A percentile compares a stretch with the other conserved stretches of the same genome.
phyloP scores from a whole-genome alignment of 2,329 filamentous ascomycete species.

The Calcarisporium arbuscula region DNA sequence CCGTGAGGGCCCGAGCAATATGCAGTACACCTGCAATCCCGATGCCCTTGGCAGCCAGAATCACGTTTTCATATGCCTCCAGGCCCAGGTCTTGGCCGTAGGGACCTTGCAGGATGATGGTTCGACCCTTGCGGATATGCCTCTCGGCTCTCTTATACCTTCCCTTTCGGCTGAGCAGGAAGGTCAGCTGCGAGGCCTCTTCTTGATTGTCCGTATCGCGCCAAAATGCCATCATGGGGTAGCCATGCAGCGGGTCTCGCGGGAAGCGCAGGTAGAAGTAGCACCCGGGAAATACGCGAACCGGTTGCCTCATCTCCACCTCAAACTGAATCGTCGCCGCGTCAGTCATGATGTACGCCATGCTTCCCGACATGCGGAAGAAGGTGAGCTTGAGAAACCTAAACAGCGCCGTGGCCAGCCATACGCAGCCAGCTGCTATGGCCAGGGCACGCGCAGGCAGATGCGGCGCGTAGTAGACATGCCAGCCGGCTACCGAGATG shows the following conservation, averaged over 20 bases:
- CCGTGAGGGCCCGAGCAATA: constrained; percentile 1
- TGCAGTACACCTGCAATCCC: constrained; percentile 5
- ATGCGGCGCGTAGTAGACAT: too few relatives aligned
- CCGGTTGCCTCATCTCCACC: constrained; percentile 1
- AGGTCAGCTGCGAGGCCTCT: constrained; percentile 3
- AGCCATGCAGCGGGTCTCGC: constrained; percentile 7
- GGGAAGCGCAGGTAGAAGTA: constrained; percentile 9
- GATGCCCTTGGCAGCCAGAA: constrained; percentile 8
- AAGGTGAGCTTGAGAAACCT: too few relatives aligned
- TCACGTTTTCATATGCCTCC: constrained; percentile 2
- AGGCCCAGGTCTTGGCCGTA: constrained; percentile 4
- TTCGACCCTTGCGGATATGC: constrained; percentile 3
- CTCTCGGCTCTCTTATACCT: constrained; percentile 2
- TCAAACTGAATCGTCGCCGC: constrained; percentile 2
- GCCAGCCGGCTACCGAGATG: too few relatives aligned
- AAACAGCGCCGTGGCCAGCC: too few relatives aligned
- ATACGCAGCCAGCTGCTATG: too few relatives aligned
- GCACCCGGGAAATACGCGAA: constrained; percentile 1
- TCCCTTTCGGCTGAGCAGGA: constrained; percentile 3
- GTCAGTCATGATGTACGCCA: too few relatives aligned
- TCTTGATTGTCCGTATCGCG: not conserved
- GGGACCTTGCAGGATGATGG: constrained; percentile 6
- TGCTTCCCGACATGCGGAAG: too few relatives aligned
- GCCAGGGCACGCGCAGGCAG: too few relatives aligned
- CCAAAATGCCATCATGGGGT: constrained; percentile 6